These are phyloP conservation scores for Lineolata rhizophorae DNA, from an alignment of 495 filamentous ascomycete genomes.

Conservation along the genomic window DNA sequence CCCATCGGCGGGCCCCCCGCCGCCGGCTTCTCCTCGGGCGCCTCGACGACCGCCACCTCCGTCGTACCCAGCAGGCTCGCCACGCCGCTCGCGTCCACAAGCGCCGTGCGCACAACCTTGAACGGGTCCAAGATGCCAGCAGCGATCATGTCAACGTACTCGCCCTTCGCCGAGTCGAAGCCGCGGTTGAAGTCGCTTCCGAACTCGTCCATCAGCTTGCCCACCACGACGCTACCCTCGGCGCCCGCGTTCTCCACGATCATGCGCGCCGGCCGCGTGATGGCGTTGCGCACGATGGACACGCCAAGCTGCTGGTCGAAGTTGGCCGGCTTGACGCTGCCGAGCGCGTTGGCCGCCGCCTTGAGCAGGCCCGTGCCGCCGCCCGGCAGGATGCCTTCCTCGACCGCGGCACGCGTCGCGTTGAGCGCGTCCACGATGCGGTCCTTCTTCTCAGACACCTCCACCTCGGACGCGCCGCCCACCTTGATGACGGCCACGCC, in stretches of 20 bases:
- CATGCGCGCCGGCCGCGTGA: constrained; percentile 78
- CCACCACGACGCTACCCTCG: constrained; percentile 89
- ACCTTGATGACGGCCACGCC: constrained; percentile 99
- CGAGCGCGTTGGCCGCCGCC: constrained; percentile 75
- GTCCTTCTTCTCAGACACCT: constrained; percentile 99
- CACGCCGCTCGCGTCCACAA: constrained; percentile 88
- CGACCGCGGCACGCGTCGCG: constrained; percentile 92
- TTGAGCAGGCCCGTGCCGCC: constrained; percentile 97
- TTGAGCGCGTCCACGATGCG: constrained; percentile 96
- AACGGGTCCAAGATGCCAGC: constrained; percentile 94
- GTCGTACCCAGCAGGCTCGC: constrained; percentile 94
- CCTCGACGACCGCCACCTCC: constrained; percentile 92
- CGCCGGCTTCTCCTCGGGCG: constrained; percentile 90
- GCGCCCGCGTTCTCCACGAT: constrained; percentile 96
- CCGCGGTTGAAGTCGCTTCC: constrained; percentile 92
- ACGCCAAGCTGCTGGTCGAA: constrained; percentile 99
- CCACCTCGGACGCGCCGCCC: constrained; percentile 89
- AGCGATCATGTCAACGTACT: constrained; percentile 96
- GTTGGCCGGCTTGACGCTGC: constrained; percentile 65
- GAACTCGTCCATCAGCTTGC: constrained; percentile 92
- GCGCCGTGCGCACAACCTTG: constrained; percentile 93
- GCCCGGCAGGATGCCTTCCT: constrained; percentile 95
- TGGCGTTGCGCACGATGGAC: constrained; percentile 88
- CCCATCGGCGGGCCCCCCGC: constrained; percentile 22
- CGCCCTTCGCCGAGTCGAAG: constrained; percentile 84